Evolutionary conservation across 176 grass and related monocot genomes (phyloP).

Genomic region (Musa itinerans): DNA sequence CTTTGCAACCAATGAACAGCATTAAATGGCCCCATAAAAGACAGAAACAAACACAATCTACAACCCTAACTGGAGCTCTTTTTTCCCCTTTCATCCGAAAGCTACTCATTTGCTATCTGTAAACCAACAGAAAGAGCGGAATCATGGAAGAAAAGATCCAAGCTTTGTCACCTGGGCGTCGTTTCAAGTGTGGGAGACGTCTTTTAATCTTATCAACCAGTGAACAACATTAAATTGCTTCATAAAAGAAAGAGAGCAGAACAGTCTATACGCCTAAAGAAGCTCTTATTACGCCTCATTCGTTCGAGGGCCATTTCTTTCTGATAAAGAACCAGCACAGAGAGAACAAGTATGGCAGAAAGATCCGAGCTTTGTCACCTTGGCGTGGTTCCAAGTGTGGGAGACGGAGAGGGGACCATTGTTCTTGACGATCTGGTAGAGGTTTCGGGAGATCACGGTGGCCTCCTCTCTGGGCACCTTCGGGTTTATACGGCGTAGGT

Average conservation of each 20-base stretch:
- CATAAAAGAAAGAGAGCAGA: background rate
- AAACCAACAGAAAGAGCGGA: background rate
- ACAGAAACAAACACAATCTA: background rate
- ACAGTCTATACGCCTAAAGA: background rate
- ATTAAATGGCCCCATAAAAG: background rate
- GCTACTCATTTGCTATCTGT: background rate
- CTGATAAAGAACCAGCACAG: background rate
- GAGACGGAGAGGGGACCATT: slow-evolving; percentile 69
- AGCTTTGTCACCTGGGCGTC: slow-evolving; percentile 48
- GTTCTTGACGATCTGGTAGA: slow-evolving; percentile 69
- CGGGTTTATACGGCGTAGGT: slow-evolving; percentile 71
- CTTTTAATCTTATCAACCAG: background rate
- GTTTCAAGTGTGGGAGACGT: slow-evolving; percentile 60
- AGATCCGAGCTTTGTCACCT: slow-evolving; percentile 31
- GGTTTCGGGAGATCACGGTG: slow-evolving; percentile 50
- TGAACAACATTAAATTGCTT: background rate
- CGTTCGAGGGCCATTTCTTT: background rate
- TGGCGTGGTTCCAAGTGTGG: slow-evolving; percentile 70
- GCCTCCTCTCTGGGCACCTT: slow-evolving; percentile 84
- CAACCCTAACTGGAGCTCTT: background rate
- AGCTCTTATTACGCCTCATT: background rate
- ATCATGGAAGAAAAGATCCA: background rate
- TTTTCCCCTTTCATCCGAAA: background rate
- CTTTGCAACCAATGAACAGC: background rate
- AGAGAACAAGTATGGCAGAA: background rate